Base-by-base conservation (phyloP, 345 rosid species). In the Acer campestre region DNA sequence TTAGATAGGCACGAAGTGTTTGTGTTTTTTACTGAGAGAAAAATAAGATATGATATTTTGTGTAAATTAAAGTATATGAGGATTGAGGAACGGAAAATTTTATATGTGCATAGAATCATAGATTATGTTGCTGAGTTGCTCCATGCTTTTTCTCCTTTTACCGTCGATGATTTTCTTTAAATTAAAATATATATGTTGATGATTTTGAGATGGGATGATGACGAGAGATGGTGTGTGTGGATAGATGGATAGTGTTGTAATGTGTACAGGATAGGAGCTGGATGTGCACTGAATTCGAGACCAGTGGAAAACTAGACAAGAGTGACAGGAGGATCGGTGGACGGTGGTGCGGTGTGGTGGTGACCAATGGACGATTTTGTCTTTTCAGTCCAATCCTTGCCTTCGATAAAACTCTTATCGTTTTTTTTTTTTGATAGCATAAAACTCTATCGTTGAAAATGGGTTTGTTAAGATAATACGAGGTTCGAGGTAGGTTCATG, bases 11-110 rank as follows among this genome's bases (percentile, higher is more conserved):
- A 59, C 40, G 31, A 76, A 72, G 56, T 59, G 80, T 69, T 81
- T 77, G 78, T 25, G 53, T 55, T 58, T 82, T 70, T 46, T 20
- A 48, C 27, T 59, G 77, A 75, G 77, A 67, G 71, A 20, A 65
- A 78, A 48, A 67, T 42, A 59, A 14, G 20, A 14, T 23, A 62
- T 66, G 4, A 9, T 35, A 2, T 69, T 35, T 35, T 10, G 20
- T 71, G 70, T 23, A 66, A 40, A 82, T 78, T 58, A 56, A 70
- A 29, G 2, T 22, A 23, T 35, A 49, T 14, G 27, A 42, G 29
- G 16, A 29, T 49, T 14, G 27, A 42, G 29, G 16, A 48, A 27
- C 20, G 22, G 44, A 55, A 35, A 44, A 23, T 11, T 6, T 42
- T 9, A 2, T 64, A 73, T 48, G 64, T 61, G 65, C 20, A 61